Evolutionary conservation across 495 filamentous ascomycete species (phyloP).

Genomic region (Trichoderma erinaceum): DNA sequence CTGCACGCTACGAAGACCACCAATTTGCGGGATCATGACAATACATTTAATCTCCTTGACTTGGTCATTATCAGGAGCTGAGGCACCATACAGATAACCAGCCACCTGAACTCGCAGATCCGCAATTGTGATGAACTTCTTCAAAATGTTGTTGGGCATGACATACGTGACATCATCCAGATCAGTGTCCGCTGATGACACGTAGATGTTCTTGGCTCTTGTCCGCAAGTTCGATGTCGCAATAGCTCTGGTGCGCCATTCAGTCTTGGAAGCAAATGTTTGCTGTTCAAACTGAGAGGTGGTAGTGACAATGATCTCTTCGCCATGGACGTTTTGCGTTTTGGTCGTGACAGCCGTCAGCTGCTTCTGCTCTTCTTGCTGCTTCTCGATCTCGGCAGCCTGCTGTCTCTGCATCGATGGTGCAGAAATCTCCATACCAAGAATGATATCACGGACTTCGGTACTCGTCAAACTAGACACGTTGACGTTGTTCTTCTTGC

Average conservation of each 20-base stretch:
- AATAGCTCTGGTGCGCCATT: slow-evolving; percentile 96
- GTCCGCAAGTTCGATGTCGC: slow-evolving; percentile 95
- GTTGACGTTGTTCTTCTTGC: slow-evolving; percentile 99
- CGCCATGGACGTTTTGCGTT: slow-evolving; percentile 95
- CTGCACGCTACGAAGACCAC: slow-evolving; percentile 85
- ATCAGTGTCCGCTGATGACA: slow-evolving; percentile 87
- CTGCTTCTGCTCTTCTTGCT: slow-evolving; percentile 93
- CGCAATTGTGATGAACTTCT: slow-evolving; percentile 96
- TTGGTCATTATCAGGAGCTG: slow-evolving; percentile 87
- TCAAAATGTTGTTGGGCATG: slow-evolving; percentile 98
- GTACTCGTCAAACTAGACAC: slow-evolving; percentile 91
- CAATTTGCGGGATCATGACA: slow-evolving; percentile 96
- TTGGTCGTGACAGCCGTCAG: slow-evolving; percentile 97
- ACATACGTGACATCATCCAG: slow-evolving; percentile 81
- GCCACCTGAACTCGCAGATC: slow-evolving; percentile 96
- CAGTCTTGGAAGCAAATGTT: slow-evolving; percentile 96
- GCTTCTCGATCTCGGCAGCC: slow-evolving; percentile 98
- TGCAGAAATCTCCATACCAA: slow-evolving; percentile 99
- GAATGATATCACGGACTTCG: slow-evolving; percentile 96
- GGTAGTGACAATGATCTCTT: slow-evolving; percentile 97
- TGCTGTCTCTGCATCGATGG: slow-evolving; percentile 98
- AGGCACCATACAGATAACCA: slow-evolving; percentile 90
- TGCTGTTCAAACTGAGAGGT: slow-evolving; percentile 96
- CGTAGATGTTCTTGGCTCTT: slow-evolving; percentile 95
- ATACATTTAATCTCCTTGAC: slow-evolving; percentile 96